Evolutionary conservation across 2,329 filamentous ascomycete species (phyloP).

Genomic region (Cercospora zeae-maydis): DNA sequence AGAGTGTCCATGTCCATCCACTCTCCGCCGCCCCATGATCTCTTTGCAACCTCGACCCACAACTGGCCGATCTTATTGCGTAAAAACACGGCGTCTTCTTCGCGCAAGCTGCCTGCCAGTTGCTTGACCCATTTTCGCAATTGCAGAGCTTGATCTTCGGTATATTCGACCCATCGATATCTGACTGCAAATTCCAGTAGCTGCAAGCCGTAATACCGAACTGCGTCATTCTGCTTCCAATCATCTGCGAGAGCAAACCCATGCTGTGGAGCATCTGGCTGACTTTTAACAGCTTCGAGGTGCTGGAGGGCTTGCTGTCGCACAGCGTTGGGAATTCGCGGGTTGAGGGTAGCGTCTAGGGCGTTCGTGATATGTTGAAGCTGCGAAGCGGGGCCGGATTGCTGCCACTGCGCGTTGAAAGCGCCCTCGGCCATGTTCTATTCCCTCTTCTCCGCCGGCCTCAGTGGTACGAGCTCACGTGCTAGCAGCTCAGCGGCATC

Average conservation of each 20-base stretch:
- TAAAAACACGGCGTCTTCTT: conserved; percentile 74
- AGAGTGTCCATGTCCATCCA: conserved; percentile 94
- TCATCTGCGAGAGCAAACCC: conserved; percentile 80
- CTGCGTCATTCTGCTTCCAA: conserved; percentile 68
- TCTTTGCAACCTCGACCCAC: conserved; percentile 92
- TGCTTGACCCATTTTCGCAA: conserved; percentile 74
- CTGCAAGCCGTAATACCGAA: conserved; percentile 90
- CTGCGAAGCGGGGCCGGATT: conserved; percentile 13
- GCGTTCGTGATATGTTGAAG: conserved; percentile 74
- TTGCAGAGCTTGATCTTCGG: conserved; percentile 61
- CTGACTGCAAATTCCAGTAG: conserved; percentile 86
- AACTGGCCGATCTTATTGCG: conserved; percentile 91
- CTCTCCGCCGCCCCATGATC: conserved; percentile 76
- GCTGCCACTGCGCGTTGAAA: conserved; percentile 24
- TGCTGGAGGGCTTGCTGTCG: conserved; percentile 80
- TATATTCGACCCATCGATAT: conserved; percentile 76
- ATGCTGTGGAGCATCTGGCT: conserved; percentile 74
- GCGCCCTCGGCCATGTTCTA: conserved; percentile 14
- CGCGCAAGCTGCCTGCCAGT: conserved; percentile 68
- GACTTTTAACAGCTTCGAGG: conserved; percentile 79
- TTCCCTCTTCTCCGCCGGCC: neutral
- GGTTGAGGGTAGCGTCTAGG: conserved; percentile 80
- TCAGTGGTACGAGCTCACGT: conserved; percentile 3
- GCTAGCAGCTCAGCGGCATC: conserved; percentile 5
- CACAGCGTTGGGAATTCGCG: conserved; percentile 73